Conservation (phyloP, 2,329 filamentous ascomycete genomes). For the Pseudogymnoascus sp. region DNA sequence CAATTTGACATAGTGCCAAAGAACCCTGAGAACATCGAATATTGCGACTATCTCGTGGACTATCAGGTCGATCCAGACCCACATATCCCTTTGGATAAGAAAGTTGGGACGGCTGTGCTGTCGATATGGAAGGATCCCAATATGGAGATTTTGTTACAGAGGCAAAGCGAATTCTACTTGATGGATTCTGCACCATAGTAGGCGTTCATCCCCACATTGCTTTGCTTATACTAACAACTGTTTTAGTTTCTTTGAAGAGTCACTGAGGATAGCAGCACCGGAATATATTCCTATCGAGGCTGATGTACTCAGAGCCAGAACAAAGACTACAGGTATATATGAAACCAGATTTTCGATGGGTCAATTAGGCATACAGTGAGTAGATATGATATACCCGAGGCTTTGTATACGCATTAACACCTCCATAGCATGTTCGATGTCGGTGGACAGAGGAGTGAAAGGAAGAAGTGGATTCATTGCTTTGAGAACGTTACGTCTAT, state of each 20-base stretch:
- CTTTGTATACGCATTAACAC: slow-evolving; percentile 17
- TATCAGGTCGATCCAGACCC: slow-evolving; percentile 89
- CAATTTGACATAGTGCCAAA: slow-evolving; percentile 81
- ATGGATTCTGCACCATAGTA: slow-evolving; percentile 99
- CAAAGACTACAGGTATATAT: slow-evolving; percentile 98
- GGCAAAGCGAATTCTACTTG: slow-evolving; percentile 95
- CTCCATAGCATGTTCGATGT: slow-evolving; percentile 90
- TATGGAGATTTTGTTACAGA: slow-evolving; percentile 75
- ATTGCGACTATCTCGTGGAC: slow-evolving; percentile 72
- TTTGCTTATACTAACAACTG: background rate
- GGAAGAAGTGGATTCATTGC: slow-evolving; percentile 99
- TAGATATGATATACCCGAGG: slow-evolving; percentile 15
- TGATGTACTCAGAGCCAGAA: slow-evolving; percentile 89
- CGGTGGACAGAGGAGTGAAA: slow-evolving; percentile 89
- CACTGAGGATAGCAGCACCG: slow-evolving; percentile 68
- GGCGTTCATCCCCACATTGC: slow-evolving; percentile 11
- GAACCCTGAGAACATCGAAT: slow-evolving; percentile 60
- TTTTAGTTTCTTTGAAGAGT: slow-evolving; percentile 88
- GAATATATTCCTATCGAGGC: slow-evolving; percentile 91
- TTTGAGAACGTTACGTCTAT: slow-evolving; percentile 99
- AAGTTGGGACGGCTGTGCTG: slow-evolving; percentile 74
- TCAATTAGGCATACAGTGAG: slow-evolving; percentile 96
- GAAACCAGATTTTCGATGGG: slow-evolving; percentile 99
- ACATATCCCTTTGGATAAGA: slow-evolving; percentile 70
- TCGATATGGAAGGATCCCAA: slow-evolving; percentile 86